Evolutionary conservation across 2,329 filamentous ascomycete species (phyloP), one percentile per base, ranked within the genome.

Genomic region (Tetracladium maxilliforme): DNA sequence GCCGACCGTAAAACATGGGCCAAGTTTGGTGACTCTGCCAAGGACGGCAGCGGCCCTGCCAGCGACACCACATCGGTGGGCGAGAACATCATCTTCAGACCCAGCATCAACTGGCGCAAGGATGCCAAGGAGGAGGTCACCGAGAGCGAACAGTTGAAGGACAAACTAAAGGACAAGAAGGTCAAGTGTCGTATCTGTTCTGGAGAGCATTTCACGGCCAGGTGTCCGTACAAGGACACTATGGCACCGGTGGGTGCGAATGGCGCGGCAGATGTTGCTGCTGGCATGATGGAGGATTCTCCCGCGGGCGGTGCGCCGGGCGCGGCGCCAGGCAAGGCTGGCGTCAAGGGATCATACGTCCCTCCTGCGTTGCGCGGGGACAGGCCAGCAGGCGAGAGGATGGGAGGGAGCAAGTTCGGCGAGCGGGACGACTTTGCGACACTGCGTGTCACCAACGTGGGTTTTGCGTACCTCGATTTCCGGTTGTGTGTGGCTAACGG

Each of bases 171-270:
- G 71, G 86, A 94, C 63, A 93, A 94, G 72, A 92, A 94, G 64
- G 92, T 98, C 66, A 95, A 95, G 70, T 98, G 90, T 59, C 80
- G 90, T 68, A 95, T 98, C 51, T 98, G 90, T 63, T 81, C 76
- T 51, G 90, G 87, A 49, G 90, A 98, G 65, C 90, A 98, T 72
- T 98, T 95, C 67, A 98, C 90, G 21, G 87, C 87, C 40, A 78
- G 90, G 53, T 98, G 90, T 72, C 90, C 90, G 18, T 98, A 93
- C 76, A 98, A 95, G 66, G 90, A 95, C 52, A 98, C 87, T 43
- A 94, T 98, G 84, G 84, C 87, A 18, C 90, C 81, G 19, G 71
- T 86, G 33, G 73, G 74, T 38, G 70, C 73, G 51, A 60, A 55
- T 28, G 51, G 48, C 23, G 47, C 48, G 16, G 64, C 54, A 33